Evolutionary conservation across 768 basidiomycete genomes (phyloP).

Genomic region (Boletus rubroflammeus): DNA sequence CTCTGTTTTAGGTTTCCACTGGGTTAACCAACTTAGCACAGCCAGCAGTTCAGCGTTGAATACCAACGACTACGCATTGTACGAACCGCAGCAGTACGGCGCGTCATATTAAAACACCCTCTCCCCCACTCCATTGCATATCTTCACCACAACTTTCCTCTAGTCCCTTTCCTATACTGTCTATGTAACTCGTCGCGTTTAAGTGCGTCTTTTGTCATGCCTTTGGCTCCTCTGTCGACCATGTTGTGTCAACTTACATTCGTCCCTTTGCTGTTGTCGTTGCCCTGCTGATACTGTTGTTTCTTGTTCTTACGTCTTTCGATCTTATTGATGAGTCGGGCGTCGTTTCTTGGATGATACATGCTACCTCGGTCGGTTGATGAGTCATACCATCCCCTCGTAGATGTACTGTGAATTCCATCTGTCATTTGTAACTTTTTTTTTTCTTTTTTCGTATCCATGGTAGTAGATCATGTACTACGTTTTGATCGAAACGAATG

Average conservation of each 20-base stretch:
- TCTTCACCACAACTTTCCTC: not conserved
- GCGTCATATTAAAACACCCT: slow-evolving; percentile 2
- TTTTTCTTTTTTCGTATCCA: not conserved
- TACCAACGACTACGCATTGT: slow-evolving; percentile 28
- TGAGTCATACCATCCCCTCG: not conserved
- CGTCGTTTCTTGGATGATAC: not conserved
- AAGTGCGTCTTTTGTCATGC: not conserved
- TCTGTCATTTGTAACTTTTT: not conserved
- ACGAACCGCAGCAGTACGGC: slow-evolving; percentile 19
- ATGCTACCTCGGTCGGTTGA: not conserved
- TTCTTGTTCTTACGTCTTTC: not conserved
- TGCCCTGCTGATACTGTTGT: not conserved
- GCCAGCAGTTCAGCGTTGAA: slow-evolving; percentile 13
- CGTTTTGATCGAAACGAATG: not conserved
- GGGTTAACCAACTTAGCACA: slow-evolving; percentile 33
- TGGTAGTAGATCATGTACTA: not conserved
- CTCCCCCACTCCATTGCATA: not conserved
- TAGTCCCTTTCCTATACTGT: not conserved
- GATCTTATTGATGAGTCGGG: not conserved
- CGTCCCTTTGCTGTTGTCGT: not conserved
- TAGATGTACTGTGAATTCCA: not conserved
- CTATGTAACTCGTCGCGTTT: not conserved
- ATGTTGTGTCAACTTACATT: not conserved
- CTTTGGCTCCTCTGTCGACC: too few relatives aligned
- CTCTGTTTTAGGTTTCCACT: slow-evolving; percentile 31